These are phyloP conservation scores for Trichoderma sp. DNA, from an alignment of 2,329 filamentous ascomycete species.

Conservation along the genomic window DNA sequence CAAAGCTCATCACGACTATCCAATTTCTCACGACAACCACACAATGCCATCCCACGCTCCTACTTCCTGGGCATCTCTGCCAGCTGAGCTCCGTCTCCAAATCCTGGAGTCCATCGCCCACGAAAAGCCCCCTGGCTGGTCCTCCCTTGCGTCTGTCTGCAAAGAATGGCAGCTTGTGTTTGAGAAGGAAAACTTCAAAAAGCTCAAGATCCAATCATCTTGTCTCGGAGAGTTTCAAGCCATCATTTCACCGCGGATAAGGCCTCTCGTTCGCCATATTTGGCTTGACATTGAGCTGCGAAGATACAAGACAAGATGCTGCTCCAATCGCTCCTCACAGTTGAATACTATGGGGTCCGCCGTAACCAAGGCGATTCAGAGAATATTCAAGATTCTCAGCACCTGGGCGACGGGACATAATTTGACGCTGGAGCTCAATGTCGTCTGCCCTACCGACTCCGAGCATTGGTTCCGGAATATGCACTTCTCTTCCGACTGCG, in stretches of 20 bases:
- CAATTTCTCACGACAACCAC: not conserved
- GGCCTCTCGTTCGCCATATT: conserved; percentile 38
- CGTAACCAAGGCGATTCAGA: conserved; percentile 34
- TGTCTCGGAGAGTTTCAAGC: conserved; percentile 35
- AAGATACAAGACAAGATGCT: conserved; percentile 34
- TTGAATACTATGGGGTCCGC: conserved; percentile 20
- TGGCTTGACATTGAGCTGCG: conserved; percentile 39
- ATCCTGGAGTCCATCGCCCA: conserved; percentile 37
- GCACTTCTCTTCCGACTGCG: conserved; percentile 34
- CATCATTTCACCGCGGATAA: conserved; percentile 30
- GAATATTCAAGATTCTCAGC: conserved; percentile 40
- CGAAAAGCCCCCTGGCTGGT: conserved; percentile 40
- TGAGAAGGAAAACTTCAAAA: conserved; percentile 38
- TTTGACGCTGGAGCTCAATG: conserved; percentile 42
- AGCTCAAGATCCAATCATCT: conserved; percentile 35
- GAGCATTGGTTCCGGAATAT: conserved; percentile 42
- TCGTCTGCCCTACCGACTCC: conserved; percentile 42
- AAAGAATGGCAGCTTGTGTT: conserved; percentile 43
- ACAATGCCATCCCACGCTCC: not conserved
- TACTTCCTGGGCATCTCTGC: conserved; percentile 32
- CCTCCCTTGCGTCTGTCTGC: conserved; percentile 41
- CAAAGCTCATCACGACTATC: too few relatives aligned
- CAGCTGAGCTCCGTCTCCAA: conserved; percentile 40
- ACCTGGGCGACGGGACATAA: conserved; percentile 35
- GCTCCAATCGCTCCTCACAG: conserved; percentile 14